Evolutionary conservation across 1,284 basidiomycete species (phyloP), one percentile per base, ranked within the genome.

Genomic region (Rhodofomes roseus): DNA sequence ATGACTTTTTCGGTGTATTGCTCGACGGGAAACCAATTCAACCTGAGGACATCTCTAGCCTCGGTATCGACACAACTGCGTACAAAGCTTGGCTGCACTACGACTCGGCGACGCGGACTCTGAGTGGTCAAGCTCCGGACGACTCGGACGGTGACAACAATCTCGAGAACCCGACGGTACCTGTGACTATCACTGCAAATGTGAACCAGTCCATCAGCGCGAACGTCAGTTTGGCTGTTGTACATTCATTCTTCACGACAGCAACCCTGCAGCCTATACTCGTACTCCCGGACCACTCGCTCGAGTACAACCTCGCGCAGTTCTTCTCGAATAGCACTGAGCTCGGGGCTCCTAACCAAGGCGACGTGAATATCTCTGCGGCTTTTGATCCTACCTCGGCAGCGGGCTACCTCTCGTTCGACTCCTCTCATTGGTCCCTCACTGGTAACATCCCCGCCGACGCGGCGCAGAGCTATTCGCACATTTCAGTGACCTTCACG

Each of bases 201-300:
- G 84, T 85, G 68, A 88, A 89, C 68, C 90, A 92, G 69, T 82
- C 85, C 0, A 64, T 90, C 57, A 73, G 80, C 53, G 85, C 86
- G 14, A 85, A 80, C 57, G 74, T 94, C 40, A 76, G 81, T 5
- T 64, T 96, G 56, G 80, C 80, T 16, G 72, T 91, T 25, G 86
- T 86, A 22, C 80, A 87, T 5, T 88, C 91, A 0, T 86, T 83
- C 68, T 94, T 95, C 73, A 80, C 80, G 18, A 65, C 74, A n/a
- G 71, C 81, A 20, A 74, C 76, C 14, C 72, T 93, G 40, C 82
- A 86, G 4, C 75, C 81, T n/a, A 73, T 89, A 57, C 73, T 80
- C 44, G 78, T 79, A 37, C 74, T 74, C 60, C 70, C 79, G 62
- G 75, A 85, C 62, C 65, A 77, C 70, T 61, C 70, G 1, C 70